Evolutionary conservation across 1,139 yeast genomes (phyloP).

Genomic region (Candida albicans): DNA sequence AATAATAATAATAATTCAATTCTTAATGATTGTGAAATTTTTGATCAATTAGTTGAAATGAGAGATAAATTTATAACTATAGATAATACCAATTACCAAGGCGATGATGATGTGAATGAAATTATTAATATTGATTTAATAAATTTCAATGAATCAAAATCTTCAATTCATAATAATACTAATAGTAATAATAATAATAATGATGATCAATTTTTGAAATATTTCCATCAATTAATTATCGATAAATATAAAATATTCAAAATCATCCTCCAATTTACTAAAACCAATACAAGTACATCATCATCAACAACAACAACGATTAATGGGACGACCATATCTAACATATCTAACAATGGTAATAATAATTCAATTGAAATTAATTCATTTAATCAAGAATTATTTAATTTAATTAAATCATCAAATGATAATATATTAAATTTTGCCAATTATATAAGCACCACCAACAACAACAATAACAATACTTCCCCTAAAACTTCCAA

Average conservation of each 20-base stretch:
- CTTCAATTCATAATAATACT: not conserved
- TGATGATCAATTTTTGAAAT: slow-evolving; percentile 7
- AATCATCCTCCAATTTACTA: not conserved
- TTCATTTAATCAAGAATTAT: slow-evolving; percentile 17
- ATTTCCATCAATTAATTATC: slow-evolving; percentile 13
- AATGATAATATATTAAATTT: slow-evolving; percentile 28
- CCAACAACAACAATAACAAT: no score
- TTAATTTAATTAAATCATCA: not conserved
- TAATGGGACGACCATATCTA: not conserved
- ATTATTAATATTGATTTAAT: no score
- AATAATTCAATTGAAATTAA: not conserved
- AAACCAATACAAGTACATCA: no score
- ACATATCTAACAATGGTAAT: not conserved
- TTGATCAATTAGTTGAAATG: slow-evolving; percentile 19
- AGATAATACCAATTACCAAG: not conserved
- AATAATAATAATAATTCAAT: slow-evolving; percentile 3
- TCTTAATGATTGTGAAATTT: slow-evolving; percentile 8
- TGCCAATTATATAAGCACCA: slow-evolving; percentile 23
- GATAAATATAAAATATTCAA: slow-evolving; percentile 21
- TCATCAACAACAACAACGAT: no score
- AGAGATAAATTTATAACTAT: slow-evolving; percentile 17
- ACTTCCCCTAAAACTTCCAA: slow-evolving; percentile 6
- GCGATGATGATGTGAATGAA: no score
- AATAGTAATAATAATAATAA: slow-evolving; percentile 2
- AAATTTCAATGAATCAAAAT: no score